Conservation (phyloP, 1,284 basidiomycete genomes). For the Leccinum subrobustum region DNA sequence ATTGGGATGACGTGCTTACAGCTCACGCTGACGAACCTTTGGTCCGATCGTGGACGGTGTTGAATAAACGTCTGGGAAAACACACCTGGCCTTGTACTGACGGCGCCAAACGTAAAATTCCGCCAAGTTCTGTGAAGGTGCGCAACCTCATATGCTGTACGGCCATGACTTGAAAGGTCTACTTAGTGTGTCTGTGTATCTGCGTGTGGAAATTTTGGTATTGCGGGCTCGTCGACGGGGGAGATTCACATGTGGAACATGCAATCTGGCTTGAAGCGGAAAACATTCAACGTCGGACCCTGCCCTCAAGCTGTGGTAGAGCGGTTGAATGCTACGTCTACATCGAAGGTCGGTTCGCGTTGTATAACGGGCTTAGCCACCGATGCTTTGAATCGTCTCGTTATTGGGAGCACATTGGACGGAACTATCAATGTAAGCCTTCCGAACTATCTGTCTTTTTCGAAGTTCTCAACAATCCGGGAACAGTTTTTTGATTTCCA, state of each 20-base stretch:
- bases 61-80: slow-evolving; percentile 80
- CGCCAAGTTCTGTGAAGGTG: slow-evolving; percentile 65
- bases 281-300: slow-evolving; percentile 67
- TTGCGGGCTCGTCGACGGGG: slow-evolving; percentile 81
- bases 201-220: slow-evolving; percentile 94
- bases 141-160: slow-evolving; percentile 13
- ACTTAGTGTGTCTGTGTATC: slow-evolving; percentile 92
- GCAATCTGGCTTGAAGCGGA: slow-evolving; percentile 90
- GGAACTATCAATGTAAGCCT: slow-evolving; percentile 81
- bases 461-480: slow-evolving; percentile 5
- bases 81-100: slow-evolving; percentile 57
- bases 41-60: slow-evolving; percentile 85
- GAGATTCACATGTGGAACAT: slow-evolving; percentile 90
- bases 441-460: background rate
- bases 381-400: slow-evolving; percentile 81
- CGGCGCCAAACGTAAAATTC: slow-evolving; percentile 46
- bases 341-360: slow-evolving; percentile 52
- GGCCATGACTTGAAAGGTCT: no score
- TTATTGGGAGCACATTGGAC: slow-evolving; percentile 85
- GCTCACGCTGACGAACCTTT: slow-evolving; percentile 80
- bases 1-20: slow-evolving; percentile 98
- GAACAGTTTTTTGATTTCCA: slow-evolving; percentile 95
- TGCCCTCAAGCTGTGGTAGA: slow-evolving; percentile 54
- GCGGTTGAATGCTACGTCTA: slow-evolving; percentile 39
- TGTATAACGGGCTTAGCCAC: slow-evolving; percentile 81